Percentiles rank a stretch among this genome's conserved stretches.
phyloP scores from a whole-genome alignment of 2,329 filamentous ascomycete genomes.

The Sporothrix pseudoabietina region DNA sequence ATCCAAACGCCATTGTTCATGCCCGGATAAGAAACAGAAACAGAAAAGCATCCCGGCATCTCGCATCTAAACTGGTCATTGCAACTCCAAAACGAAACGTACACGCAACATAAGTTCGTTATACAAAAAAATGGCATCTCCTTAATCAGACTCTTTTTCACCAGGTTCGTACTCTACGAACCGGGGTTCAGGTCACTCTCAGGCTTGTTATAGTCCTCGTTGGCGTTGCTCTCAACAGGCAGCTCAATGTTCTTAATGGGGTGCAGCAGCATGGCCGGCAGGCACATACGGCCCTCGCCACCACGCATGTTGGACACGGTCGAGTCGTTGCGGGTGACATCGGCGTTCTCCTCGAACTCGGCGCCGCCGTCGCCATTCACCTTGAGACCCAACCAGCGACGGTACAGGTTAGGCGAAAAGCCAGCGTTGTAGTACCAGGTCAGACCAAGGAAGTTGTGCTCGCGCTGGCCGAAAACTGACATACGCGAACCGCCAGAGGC shows the following conservation, averaged over 20 bases:
- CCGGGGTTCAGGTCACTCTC: slow-evolving; percentile 56
- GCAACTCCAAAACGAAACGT: not conserved
- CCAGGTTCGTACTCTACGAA: slow-evolving; percentile 39
- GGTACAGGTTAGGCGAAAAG: slow-evolving; percentile 80
- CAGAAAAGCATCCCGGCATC: slow-evolving; percentile 11
- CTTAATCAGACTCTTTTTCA: not conserved
- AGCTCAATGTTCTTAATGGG: slow-evolving; percentile 77
- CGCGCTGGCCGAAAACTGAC: slow-evolving; percentile 77
- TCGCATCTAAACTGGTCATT: not conserved
- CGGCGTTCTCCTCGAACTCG: slow-evolving; percentile 66
- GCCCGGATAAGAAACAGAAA: slow-evolving; percentile 18
- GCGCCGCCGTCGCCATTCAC: slow-evolving; percentile 79
- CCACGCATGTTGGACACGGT: slow-evolving; percentile 58
- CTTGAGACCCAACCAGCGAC: slow-evolving; percentile 80
- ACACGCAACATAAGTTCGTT: slow-evolving; percentile 17
- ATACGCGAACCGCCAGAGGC: slow-evolving; percentile 72
- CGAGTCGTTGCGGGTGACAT: slow-evolving; percentile 54
- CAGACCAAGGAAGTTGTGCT: slow-evolving; percentile 84
- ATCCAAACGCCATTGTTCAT: slow-evolving; percentile 23
- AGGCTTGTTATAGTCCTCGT: slow-evolving; percentile 50
- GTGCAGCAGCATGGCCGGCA: slow-evolving; percentile 87
- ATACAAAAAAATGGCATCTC: not conserved
- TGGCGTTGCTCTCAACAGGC: slow-evolving; percentile 60
- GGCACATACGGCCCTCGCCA: slow-evolving; percentile 83
- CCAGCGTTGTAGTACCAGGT: slow-evolving; percentile 91